Conservation (phyloP, 495 filamentous ascomycete species). For the Geopyxis carbonaria region DNA sequence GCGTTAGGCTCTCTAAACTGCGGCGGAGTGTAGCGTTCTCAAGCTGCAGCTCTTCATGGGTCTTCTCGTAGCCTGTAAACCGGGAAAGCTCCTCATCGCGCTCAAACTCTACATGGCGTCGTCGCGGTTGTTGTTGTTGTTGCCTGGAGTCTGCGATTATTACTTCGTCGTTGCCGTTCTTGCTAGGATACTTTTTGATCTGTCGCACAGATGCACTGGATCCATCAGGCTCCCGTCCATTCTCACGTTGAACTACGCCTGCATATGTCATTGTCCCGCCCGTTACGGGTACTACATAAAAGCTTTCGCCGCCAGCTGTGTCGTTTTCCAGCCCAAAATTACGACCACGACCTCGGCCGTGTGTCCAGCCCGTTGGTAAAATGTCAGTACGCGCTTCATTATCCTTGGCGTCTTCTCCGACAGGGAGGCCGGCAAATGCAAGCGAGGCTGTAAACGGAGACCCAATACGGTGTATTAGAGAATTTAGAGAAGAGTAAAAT, state of each 20-base stretch:
- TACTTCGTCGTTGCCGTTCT: neutral
- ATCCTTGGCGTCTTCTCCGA: conserved; percentile 27
- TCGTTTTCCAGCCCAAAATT: conserved; percentile 26
- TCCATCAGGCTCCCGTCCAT: neutral
- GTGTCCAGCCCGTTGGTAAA: conserved; percentile 24
- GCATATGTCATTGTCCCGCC: conserved; percentile 84
- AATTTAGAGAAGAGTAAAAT: conserved; percentile 81
- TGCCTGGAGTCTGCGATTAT: too few relatives aligned
- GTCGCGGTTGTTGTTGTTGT: too few relatives aligned
- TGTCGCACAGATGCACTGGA: neutral
- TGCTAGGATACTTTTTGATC: too few relatives aligned
- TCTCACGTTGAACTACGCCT: conserved; percentile 42
- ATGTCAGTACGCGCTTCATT: conserved; percentile 13
- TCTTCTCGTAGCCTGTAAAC: conserved; percentile 15
- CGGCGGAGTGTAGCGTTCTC: conserved; percentile 20
- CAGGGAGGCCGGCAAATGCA: conserved; percentile 77
- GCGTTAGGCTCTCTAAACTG: conserved; percentile 18
- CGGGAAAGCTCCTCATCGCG: conserved; percentile 2
- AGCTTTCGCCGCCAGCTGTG: conserved; percentile 31
- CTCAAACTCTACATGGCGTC: neutral
- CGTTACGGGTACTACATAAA: conserved; percentile 85
- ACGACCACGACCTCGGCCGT: conserved; percentile 28
- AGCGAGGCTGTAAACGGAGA: conserved; percentile 64
- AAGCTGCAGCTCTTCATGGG: conserved; percentile 21
- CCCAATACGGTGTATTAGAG: conserved; percentile 45